These are phyloP conservation scores for Zangia roseola DNA, from an alignment of 768 basidiomycete species.

Conservation along the genomic window DNA sequence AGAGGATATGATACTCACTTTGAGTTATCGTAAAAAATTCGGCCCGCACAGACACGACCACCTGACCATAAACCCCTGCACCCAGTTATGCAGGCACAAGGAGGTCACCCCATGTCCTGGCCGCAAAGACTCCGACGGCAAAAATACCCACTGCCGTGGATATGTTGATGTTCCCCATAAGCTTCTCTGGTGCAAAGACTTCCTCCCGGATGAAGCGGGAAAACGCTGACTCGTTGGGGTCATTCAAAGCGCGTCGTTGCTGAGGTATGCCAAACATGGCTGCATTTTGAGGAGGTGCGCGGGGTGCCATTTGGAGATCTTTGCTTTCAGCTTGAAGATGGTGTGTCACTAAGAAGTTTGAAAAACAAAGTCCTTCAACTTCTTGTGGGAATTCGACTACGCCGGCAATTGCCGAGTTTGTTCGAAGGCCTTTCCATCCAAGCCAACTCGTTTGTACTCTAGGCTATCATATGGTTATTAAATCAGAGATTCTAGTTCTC, in stretches of 20 bases:
- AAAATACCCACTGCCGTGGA: conserved; percentile 65
- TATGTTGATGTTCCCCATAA: conserved; percentile 72
- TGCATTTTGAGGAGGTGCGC: conserved; percentile 54
- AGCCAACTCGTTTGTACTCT: too few species aligned
- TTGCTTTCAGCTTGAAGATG: conserved; percentile 2
- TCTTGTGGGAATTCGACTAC: background rate
- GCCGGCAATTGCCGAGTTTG: conserved; percentile 16
- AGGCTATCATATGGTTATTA: too few species aligned
- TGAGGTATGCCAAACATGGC: conserved; percentile 48
- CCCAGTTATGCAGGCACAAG: conserved; percentile 59
- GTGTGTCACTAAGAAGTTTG: background rate
- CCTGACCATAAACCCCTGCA: background rate
- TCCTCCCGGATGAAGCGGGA: conserved; percentile 56
- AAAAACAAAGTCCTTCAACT: background rate
- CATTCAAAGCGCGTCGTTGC: conserved; percentile 42
- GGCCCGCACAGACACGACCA: background rate
- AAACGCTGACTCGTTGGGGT: conserved; percentile 65
- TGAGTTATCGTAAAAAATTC: background rate
- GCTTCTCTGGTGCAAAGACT: conserved; percentile 70
- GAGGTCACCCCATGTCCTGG: conserved; percentile 76
- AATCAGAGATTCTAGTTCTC: too few species aligned
- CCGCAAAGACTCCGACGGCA: conserved; percentile 63
- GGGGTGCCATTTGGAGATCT: conserved; percentile 59
- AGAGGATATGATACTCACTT: conserved; percentile 5
- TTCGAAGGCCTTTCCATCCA: too few species aligned